Conservation (phyloP, 2,329 filamentous ascomycete species). For the Aspergillus udagawae region DNA sequence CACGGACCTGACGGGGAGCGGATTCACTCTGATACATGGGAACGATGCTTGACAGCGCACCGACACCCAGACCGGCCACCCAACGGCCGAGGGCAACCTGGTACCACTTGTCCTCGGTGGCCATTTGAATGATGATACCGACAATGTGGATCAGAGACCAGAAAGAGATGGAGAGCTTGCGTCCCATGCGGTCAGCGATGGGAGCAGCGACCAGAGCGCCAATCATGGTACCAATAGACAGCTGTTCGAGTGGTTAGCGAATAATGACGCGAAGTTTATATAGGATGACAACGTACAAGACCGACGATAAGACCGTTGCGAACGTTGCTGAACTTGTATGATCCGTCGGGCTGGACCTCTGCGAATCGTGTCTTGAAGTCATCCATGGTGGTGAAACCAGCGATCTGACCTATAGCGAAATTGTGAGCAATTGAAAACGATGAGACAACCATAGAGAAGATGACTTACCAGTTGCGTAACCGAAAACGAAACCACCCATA, state of each 20-base stretch:
- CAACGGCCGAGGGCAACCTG: slow-evolving; percentile 42
- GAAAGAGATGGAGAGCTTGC: slow-evolving; percentile 39
- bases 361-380: slow-evolving; percentile 44
- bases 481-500: slow-evolving; percentile 48
- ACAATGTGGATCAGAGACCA: slow-evolving; percentile 39
- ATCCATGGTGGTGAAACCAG: slow-evolving; percentile 45
- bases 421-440: slow-evolving; percentile 4
- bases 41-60: slow-evolving; percentile 41
- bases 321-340: slow-evolving; percentile 40
- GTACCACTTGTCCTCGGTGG: slow-evolving; percentile 35
- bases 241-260: slow-evolving; percentile 19
- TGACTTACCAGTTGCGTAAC: slow-evolving; percentile 40
- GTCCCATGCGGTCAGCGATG: slow-evolving; percentile 40
- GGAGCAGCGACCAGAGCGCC: slow-evolving; percentile 40
- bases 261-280: neutral
- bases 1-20: slow-evolving; percentile 43
- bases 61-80: slow-evolving; percentile 42
- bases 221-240: slow-evolving; percentile 42
- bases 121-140: slow-evolving; percentile 43
- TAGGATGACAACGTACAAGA: slow-evolving; percentile 27
- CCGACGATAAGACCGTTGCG: slow-evolving; percentile 42
- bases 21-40: slow-evolving; percentile 47
- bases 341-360: slow-evolving; percentile 25
- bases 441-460: neutral
- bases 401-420: slow-evolving; percentile 36